Evolutionary conservation across 306 rosid genomes (phyloP).

Genomic region (Sicyos edulis): DNA sequence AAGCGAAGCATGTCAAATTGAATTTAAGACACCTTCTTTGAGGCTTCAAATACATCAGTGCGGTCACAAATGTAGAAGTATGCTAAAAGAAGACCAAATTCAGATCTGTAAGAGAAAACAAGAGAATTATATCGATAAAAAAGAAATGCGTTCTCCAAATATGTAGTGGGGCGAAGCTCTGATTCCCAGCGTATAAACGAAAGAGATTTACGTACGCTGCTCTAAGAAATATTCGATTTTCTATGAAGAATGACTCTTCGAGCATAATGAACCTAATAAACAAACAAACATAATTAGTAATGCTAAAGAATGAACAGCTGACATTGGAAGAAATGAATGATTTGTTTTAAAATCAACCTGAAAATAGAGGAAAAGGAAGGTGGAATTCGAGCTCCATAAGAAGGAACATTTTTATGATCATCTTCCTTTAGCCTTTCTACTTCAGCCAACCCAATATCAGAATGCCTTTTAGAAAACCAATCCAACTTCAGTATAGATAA

Average conservation of each 20-base stretch:
- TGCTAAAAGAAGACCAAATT: constrained; percentile 65
- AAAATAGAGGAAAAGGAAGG: constrained; percentile 43
- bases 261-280: constrained; percentile 60
- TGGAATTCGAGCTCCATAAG: constrained; percentile 46
- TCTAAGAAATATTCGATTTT: constrained; percentile 80
- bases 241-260: constrained; percentile 73
- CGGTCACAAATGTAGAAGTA: constrained; percentile 85
- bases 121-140: constrained; percentile 13
- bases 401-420: constrained; percentile 50
- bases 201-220: constrained; percentile 61
- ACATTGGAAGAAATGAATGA: not conserved
- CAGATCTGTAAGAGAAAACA: constrained; percentile 47
- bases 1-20: too few species aligned
- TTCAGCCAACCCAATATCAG: constrained; percentile 64
- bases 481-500: too few species aligned
- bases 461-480: constrained; percentile 53
- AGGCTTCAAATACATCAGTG: constrained; percentile 66
- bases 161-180: too few species aligned
- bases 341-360: constrained; percentile 39
- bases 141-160: too few species aligned
- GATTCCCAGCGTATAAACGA: too few species aligned
- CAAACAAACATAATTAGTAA: constrained; percentile 23
- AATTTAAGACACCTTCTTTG: constrained; percentile 49
- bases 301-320: constrained; percentile 13
- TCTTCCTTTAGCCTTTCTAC: constrained; percentile 48